Evolutionary conservation across 2,329 filamentous ascomycete species (phyloP).

Genomic region (Fusarium tjaetaba): DNA sequence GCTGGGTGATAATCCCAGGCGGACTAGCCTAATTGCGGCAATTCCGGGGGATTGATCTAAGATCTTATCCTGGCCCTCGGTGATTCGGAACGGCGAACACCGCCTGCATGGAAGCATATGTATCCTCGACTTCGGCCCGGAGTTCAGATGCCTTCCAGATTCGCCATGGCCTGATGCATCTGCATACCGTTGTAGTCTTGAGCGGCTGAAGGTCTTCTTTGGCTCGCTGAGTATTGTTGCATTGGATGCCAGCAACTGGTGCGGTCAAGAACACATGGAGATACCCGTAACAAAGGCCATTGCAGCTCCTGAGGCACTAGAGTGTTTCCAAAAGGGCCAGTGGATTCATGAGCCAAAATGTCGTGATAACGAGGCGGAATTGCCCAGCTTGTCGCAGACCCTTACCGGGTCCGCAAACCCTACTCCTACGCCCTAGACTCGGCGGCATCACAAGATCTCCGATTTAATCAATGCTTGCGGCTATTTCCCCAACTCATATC

Average conservation of each 20-base stretch:
- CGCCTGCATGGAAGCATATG: conserved; percentile 29
- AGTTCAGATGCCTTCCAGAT: conserved; percentile 32
- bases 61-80: conserved; percentile 46
- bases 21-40: conserved; percentile 42
- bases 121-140: conserved; percentile 27
- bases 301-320: conserved; percentile 16
- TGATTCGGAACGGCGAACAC: conserved; percentile 47
- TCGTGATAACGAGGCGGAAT: conserved; percentile 9
- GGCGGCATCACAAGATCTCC: conserved; percentile 19
- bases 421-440: conserved; percentile 28
- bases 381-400: conserved; percentile 14
- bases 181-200: not conserved
- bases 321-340: conserved; percentile 14
- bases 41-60: conserved; percentile 49
- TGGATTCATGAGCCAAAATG: not conserved
- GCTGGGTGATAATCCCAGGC: conserved; percentile 25
- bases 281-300: not conserved
- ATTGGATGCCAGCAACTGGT: not conserved
- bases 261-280: not conserved
- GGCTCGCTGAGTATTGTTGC: not conserved
- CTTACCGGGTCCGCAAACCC: conserved; percentile 12
- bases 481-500: conserved; percentile 8
- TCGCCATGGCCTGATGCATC: conserved; percentile 6
- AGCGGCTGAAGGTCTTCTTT: not conserved
- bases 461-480: conserved; percentile 14